phyloP scores from a whole-genome alignment of 129 eudicot genomes.

The Logfia minima region DNA sequence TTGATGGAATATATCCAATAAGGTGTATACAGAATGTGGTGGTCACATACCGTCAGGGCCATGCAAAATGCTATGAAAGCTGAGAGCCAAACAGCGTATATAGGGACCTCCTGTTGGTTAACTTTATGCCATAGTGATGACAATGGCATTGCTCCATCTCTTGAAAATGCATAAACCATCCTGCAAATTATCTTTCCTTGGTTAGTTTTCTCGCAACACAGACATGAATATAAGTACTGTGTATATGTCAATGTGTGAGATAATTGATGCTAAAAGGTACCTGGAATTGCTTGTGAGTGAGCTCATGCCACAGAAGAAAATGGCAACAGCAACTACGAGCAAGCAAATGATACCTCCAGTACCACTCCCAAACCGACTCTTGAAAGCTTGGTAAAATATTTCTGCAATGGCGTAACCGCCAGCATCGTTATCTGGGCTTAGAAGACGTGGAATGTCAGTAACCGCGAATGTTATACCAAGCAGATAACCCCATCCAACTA shows the following conservation, averaged over 20 bases:
- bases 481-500: conserved; percentile 96
- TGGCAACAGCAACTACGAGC: conserved; percentile 85
- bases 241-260: neutral
- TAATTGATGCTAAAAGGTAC: conserved; percentile 36
- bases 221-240: neutral
- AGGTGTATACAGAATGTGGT: neutral
- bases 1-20: too few species aligned
- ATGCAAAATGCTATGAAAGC: conserved; percentile 87
- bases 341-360: conserved; percentile 84
- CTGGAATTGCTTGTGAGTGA: conserved; percentile 97
- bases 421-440: conserved; percentile 65
- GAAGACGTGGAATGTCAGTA: conserved; percentile 65
- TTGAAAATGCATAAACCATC: conserved; percentile 97
- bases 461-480: conserved; percentile 91
- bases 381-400: conserved; percentile 83
- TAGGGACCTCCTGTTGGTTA: conserved; percentile 82
- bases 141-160: conserved; percentile 99
- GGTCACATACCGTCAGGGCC: conserved; percentile 83
- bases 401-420: conserved; percentile 98
- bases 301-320: conserved; percentile 97
- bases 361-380: conserved; percentile 78
- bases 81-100: conserved; percentile 93
- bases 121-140: conserved; percentile 90
- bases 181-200: conserved; percentile 36
- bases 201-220: conserved; percentile 8